These are phyloP conservation scores for Sugiyamaella valdiviana DNA, from an alignment of 805 yeast species.

Conservation along the genomic window DNA sequence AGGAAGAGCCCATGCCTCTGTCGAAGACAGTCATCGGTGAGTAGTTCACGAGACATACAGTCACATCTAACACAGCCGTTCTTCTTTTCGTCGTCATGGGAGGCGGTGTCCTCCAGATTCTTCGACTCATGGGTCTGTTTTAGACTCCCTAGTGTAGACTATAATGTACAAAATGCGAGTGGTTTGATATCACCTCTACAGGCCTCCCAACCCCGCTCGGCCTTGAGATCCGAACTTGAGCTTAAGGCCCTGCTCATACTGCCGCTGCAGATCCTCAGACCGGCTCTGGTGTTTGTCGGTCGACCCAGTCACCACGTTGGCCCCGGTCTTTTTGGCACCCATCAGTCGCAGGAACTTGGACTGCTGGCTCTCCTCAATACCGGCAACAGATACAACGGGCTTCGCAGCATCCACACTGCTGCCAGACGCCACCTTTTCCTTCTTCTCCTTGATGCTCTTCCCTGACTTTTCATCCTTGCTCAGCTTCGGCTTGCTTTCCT, in stretches of 20 bases:
- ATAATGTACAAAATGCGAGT: neutral
- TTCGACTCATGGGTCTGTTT: conserved; percentile 39
- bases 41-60: conserved; percentile 23
- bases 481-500: no score
- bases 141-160: conserved; percentile 22
- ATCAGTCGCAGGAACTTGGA: conserved; percentile 22
- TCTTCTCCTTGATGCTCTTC: conserved; percentile 6
- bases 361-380: conserved; percentile 19
- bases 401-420: conserved; percentile 1
- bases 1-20: conserved; percentile 42
- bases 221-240: conserved; percentile 12
- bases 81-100: conserved; percentile 68
- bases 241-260: conserved; percentile 20
- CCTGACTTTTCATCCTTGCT: no score
- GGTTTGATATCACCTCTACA: neutral
- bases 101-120: conserved; percentile 70
- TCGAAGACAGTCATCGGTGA: conserved; percentile 61
- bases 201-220: conserved; percentile 18
- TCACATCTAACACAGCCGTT: conserved; percentile 28
- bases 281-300: conserved; percentile 1
- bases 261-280: conserved; percentile 18
- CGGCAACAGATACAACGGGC: conserved; percentile 13
- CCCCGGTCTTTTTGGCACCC: conserved; percentile 20
- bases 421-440: neutral
- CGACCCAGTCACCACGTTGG: conserved; percentile 3